Percentiles rank a stretch among this genome's conserved stretches.
phyloP scores from a whole-genome alignment of 768 basidiomycete species.

The Mycena floridula region DNA sequence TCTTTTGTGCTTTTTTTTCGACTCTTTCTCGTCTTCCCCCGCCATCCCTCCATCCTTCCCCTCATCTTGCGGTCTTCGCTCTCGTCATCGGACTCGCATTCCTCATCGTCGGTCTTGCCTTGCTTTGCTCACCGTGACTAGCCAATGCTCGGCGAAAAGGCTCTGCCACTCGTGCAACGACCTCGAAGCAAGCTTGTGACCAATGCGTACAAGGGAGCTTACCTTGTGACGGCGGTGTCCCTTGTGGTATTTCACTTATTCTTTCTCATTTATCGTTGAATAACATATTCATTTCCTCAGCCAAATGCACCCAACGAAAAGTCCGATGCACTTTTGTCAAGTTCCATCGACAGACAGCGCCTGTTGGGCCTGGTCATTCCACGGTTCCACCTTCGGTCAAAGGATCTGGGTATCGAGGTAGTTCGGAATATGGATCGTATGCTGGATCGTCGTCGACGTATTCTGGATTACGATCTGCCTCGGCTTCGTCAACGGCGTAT shows the following conservation, averaged over 20 bases:
- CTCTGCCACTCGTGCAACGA: slow-evolving; percentile 63
- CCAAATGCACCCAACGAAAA: slow-evolving; percentile 70
- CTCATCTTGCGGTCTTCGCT: too few relatives aligned
- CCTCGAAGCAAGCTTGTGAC: slow-evolving; percentile 81
- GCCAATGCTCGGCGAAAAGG: slow-evolving; percentile 56
- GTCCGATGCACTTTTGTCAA: slow-evolving; percentile 75
- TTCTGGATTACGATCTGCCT: too few relatives aligned
- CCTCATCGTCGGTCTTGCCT: too few relatives aligned
- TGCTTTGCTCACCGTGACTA: too few relatives aligned
- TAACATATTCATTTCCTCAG: slow-evolving; percentile 27
- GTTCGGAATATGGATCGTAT: too few relatives aligned
- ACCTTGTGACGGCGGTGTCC: slow-evolving; percentile 75
- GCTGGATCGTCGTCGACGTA: too few relatives aligned
- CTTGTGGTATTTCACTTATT: slow-evolving; percentile 51
- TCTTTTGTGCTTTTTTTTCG: too few relatives aligned
- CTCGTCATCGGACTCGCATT: too few relatives aligned
- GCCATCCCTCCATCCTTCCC: too few relatives aligned
- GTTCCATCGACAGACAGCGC: slow-evolving; percentile 78
- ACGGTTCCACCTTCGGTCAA: slow-evolving; percentile 23
- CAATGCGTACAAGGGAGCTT: slow-evolving; percentile 73
- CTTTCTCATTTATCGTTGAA: slow-evolving; percentile 4
- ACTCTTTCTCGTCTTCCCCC: too few relatives aligned
- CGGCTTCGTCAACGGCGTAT: too few relatives aligned
- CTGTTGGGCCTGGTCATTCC: slow-evolving; percentile 66
- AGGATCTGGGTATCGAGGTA: too few relatives aligned